A percentile compares a stretch with the other conserved stretches of the same genome.
These are phyloP conservation scores for Venustampulla echinocandica DNA, from an alignment of 495 filamentous ascomycete species.

Conservation along the genomic window DNA sequence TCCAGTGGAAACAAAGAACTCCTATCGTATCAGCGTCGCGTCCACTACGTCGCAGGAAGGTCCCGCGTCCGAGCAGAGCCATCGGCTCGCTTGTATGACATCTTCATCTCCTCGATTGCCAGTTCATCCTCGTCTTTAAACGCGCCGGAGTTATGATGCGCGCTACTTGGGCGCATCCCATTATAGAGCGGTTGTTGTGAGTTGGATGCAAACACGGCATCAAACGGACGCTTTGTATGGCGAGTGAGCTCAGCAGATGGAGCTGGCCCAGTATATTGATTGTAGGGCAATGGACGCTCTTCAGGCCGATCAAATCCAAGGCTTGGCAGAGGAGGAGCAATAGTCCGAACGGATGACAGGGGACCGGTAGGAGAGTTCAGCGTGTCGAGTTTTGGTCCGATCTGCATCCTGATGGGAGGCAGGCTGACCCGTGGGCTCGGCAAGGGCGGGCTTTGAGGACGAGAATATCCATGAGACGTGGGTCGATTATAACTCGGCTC, in stretches of 20 bases:
- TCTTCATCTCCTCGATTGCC: too few relatives aligned
- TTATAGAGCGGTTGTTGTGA: conserved; percentile 33
- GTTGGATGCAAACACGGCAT: conserved; percentile 17
- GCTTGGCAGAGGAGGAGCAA: conserved; percentile 10
- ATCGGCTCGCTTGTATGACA: too few relatives aligned
- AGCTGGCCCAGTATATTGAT: conserved; percentile 1
- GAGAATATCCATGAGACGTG: background rate
- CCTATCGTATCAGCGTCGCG: too few relatives aligned
- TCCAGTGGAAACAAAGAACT: too few relatives aligned
- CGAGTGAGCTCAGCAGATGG: background rate
- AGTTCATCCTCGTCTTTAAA: too few relatives aligned
- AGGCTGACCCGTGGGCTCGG: background rate
- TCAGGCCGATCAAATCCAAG: conserved; percentile 6
- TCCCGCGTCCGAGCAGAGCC: too few relatives aligned
- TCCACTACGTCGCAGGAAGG: too few relatives aligned
- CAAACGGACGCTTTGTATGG: conserved; percentile 22
- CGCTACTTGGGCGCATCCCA: conserved; percentile 43
- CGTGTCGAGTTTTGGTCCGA: conserved; percentile 7
- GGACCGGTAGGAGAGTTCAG: conserved; percentile 13
- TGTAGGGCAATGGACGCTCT: conserved; percentile 4
- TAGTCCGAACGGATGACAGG: conserved; percentile 3
- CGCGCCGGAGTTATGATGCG: too few relatives aligned
- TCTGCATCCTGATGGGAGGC: conserved; percentile 2
- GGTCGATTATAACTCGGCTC: conserved; percentile 4
- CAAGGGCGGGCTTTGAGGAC: background rate